Base-by-base conservation (phyloP, 495 filamentous ascomycete genomes). In the Oleoguttula mirabilis region DNA sequence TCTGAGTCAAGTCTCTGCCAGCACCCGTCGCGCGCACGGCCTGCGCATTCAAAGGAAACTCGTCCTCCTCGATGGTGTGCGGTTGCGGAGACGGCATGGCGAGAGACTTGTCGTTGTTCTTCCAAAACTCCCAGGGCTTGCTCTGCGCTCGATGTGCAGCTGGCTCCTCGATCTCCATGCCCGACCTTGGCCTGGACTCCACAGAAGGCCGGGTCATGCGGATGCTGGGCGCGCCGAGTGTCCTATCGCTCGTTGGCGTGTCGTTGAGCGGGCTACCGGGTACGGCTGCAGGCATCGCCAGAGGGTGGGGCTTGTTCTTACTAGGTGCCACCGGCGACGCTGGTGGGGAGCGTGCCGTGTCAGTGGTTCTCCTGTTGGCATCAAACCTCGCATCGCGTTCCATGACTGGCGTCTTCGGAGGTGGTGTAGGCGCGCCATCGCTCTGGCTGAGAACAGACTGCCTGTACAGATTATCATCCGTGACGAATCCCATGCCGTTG, bases 41-140 rank as follows among this genome's bases (percentile, higher is more conserved):
- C 2, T 7, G 21, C 3, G 40, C 41, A 5, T 23, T 20, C 4
- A 69, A 38, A 6, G 66, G 66, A 32, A 64, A 66, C 35, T 66
- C 58, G 32, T 69, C 67, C 16, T 67, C 67, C 35, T 67, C 65
- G 4, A 40, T 41, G 10, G 48, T 52, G 42, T 66, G 59, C 12
- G 66, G 66, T 44, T 63, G 58, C 10, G 66, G 66, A 33, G 62
- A 68, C n/a, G 62, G 61, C 39, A 67, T n/a, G n/a, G 10, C 52
- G 11, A 55, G 39, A 51, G 16, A 54, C 54, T 15, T 23, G 21
- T 52, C 44, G 22, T 44, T 43, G 35, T 39, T 53, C 55, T 48
- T 52, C 56, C 56, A 58, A 32, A 55, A 36, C 41, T 45, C 41
- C 51, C 51, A 55, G 11, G 39, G 23, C 5, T 33, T 17, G 11